Conservation (phyloP, 208 protist genomes). For the Trypanosomatidae sp. region DNA sequence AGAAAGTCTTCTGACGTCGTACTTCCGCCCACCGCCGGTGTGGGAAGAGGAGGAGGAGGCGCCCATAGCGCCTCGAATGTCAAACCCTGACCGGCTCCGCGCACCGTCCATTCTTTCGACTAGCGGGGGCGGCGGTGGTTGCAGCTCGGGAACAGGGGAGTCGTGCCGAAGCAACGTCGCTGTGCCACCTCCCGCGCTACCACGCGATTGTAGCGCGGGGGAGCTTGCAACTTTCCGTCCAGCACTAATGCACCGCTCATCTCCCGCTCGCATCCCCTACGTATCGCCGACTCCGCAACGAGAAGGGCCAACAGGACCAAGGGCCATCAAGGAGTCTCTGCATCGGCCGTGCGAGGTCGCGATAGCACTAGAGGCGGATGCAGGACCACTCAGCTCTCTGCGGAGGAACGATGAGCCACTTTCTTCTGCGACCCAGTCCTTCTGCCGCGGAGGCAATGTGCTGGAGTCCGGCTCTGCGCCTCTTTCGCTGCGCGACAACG, state of each 20-base stretch:
- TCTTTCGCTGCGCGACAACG: neutral
- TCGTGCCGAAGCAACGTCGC: neutral
- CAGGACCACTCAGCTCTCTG: neutral
- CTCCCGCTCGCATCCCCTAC: neutral
- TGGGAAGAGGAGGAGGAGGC: constrained; percentile 19
- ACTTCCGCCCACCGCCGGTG: constrained; percentile 23
- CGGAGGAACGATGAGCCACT: too few species aligned
- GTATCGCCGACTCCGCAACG: neutral
- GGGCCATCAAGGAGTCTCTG: neutral
- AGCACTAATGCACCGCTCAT: neutral
- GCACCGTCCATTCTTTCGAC: neutral
- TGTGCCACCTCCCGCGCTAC: neutral
- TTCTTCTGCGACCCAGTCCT: neutral
- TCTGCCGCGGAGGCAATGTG: neutral
- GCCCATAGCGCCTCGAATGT: neutral
- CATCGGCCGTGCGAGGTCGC: neutral
- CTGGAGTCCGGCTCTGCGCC: neutral
- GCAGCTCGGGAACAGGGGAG: neutral
- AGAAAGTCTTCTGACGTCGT: constrained; percentile 2
- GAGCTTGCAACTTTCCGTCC: neutral
- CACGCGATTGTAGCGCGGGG: neutral
- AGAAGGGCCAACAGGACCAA: neutral
- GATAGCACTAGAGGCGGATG: neutral
- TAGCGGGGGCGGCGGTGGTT: neutral
- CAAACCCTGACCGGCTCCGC: neutral